phyloP scores from a whole-genome alignment of 768 basidiomycete species.

The Mycena venus region DNA sequence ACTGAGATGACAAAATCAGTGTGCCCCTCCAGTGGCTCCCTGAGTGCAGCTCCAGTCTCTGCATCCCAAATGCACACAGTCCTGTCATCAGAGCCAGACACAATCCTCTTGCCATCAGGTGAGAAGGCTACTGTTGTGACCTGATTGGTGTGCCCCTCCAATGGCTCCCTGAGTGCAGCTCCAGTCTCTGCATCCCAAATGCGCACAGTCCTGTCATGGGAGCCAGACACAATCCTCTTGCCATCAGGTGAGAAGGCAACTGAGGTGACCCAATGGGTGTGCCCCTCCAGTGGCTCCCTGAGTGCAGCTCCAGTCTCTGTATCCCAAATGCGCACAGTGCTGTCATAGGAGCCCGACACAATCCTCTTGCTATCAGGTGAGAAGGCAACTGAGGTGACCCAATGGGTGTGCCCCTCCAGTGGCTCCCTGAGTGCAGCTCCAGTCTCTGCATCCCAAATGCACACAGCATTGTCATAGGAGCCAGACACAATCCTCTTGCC shows the following conservation, averaged over 20 bases:
- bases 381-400: too few relatives aligned
- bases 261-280: not conserved
- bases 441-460: not conserved
- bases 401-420: not conserved
- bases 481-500: not conserved
- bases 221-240: too few relatives aligned
- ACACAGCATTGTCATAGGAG: not conserved
- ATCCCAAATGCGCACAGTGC: too few relatives aligned
- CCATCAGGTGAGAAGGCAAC: not conserved
- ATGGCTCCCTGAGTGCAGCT: not conserved
- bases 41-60: too few relatives aligned
- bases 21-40: too few relatives aligned
- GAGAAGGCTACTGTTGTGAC: not conserved
- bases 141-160: not conserved
- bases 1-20: too few relatives aligned
- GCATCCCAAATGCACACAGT: too few relatives aligned
- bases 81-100: too few relatives aligned
- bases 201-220: too few relatives aligned
- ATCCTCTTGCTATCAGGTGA: not conserved
- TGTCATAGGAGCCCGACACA: too few relatives aligned
- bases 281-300: too few relatives aligned
- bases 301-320: too few relatives aligned
- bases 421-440: not conserved
- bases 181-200: not conserved
- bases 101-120: not conserved